Evolutionary conservation across 345 rosid genomes (phyloP).

Genomic region (Boechera retrofracta): DNA sequence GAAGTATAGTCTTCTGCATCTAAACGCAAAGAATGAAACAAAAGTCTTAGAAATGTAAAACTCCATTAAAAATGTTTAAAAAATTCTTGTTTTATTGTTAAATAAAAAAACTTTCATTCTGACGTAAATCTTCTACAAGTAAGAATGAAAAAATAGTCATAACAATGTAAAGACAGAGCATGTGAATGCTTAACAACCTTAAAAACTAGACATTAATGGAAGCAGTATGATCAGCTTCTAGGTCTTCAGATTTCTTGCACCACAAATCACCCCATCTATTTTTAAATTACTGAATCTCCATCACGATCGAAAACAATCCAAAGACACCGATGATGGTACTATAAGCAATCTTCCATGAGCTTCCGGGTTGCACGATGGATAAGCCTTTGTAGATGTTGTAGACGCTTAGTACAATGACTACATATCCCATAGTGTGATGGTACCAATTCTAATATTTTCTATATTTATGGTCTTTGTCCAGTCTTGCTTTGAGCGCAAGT

Average conservation of each 20-base stretch:
- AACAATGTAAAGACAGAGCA: too few species aligned
- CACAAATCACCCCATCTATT: constrained; percentile 26
- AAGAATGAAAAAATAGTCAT: too few species aligned
- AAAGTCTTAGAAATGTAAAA: too few species aligned
- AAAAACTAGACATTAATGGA: too few species aligned
- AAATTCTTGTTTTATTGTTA: not conserved
- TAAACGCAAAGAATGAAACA: too few species aligned
- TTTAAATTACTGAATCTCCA: constrained; percentile 18
- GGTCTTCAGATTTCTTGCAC: constrained; percentile 1
- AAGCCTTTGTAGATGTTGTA: constrained; percentile 76
- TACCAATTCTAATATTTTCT: constrained; percentile 76
- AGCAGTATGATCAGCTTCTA: not conserved
- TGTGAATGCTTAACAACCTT: not conserved
- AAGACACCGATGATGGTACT: constrained; percentile 43
- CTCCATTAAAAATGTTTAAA: too few species aligned
- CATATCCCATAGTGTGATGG: constrained; percentile 66
- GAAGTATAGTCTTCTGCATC: too few species aligned
- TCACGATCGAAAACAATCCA: constrained; percentile 8
- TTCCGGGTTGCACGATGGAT: constrained; percentile 56
- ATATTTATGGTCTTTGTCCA: constrained; percentile 67
- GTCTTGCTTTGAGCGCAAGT: constrained; percentile 53
- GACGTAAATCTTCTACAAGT: not conserved
- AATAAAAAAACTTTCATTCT: too few species aligned
- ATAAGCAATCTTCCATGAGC: constrained; percentile 75
- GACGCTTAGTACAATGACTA: constrained; percentile 57